phyloP scores from a whole-genome alignment of 2,329 filamentous ascomycete genomes.

The Zymoseptoria passerinii region DNA sequence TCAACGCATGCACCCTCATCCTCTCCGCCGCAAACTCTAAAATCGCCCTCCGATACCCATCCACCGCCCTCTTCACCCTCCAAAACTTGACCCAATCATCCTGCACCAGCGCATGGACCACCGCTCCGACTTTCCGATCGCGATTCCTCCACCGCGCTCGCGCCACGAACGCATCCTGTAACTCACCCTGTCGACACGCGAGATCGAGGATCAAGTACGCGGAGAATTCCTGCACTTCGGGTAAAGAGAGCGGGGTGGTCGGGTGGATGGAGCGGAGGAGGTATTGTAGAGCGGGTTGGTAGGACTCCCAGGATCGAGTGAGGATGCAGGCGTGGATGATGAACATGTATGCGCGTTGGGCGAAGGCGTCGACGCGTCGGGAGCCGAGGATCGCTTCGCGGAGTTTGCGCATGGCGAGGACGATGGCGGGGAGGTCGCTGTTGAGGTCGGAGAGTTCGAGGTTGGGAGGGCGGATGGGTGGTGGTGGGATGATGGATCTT shows the following conservation, averaged over 20 bases:
- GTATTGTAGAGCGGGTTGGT: slow-evolving; percentile 77
- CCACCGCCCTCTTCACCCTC: slow-evolving; percentile 60
- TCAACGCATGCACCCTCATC: slow-evolving; percentile 69
- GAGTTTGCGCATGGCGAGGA: slow-evolving; percentile 82
- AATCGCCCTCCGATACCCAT: slow-evolving; percentile 70
- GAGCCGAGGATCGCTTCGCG: slow-evolving; percentile 81
- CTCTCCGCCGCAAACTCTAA: slow-evolving; percentile 72
- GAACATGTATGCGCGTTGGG: slow-evolving; percentile 85
- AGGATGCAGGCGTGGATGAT: slow-evolving; percentile 78
- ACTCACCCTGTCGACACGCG: slow-evolving; percentile 70
- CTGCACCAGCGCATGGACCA: slow-evolving; percentile 62
- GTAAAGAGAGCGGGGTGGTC: slow-evolving; percentile 54
- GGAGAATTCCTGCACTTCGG: slow-evolving; percentile 71
- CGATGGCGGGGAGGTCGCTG: slow-evolving; percentile 62
- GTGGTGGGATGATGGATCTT: neutral
- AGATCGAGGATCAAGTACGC: slow-evolving; percentile 79
- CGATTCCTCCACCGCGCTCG: slow-evolving; percentile 52
- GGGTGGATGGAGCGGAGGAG: slow-evolving; percentile 66
- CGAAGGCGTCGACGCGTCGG: slow-evolving; percentile 67
- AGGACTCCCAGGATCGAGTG: slow-evolving; percentile 74
- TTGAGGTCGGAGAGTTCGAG: slow-evolving; percentile 10
- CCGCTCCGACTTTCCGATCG: slow-evolving; percentile 60
- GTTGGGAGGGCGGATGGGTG: slow-evolving; percentile 4
- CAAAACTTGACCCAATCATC: slow-evolving; percentile 80
- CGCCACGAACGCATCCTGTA: slow-evolving; percentile 64